phyloP scores from a whole-genome alignment of 2,329 filamentous ascomycete genomes.

The Cladophialophora immunda region DNA sequence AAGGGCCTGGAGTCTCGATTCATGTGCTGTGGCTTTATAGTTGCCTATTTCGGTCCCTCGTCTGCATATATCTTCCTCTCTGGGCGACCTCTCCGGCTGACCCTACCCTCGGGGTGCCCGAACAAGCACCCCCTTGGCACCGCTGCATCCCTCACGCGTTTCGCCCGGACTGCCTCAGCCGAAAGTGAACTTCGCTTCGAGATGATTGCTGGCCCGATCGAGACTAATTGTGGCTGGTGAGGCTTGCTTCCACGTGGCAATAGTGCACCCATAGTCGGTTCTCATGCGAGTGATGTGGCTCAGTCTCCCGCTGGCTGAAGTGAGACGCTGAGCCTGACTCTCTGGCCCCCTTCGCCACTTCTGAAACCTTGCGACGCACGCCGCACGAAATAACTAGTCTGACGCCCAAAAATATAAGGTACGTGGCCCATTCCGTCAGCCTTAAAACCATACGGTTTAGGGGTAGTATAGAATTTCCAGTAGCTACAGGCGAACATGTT shows the following conservation, averaged over 20 bases:
- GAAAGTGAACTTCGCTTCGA: conserved; percentile 27
- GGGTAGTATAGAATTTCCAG: not conserved
- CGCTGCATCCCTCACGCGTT: not conserved
- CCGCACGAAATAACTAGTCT: not conserved
- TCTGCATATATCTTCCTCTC: conserved; percentile 27
- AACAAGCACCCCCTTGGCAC: conserved; percentile 17
- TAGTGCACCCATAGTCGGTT: conserved; percentile 20
- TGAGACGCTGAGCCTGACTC: not conserved
- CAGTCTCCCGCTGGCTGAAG: conserved; percentile 14
- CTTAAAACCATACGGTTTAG: not conserved
- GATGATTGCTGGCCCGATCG: conserved; percentile 7
- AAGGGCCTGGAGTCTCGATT: conserved; percentile 14
- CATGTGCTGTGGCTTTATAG: conserved; percentile 21
- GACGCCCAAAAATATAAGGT: conserved; percentile 3
- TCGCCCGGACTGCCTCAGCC: conserved; percentile 20
- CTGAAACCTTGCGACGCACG: conserved; percentile 3
- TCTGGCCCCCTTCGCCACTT: conserved; percentile 15
- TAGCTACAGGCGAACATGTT: not conserved
- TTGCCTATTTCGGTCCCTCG: conserved; percentile 17
- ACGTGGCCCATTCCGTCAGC: not conserved
- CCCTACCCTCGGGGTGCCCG: conserved; percentile 26
- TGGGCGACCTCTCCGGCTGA: conserved; percentile 21
- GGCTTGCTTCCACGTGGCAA: conserved; percentile 31
- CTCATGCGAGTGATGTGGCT: conserved; percentile 33
- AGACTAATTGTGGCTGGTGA: conserved; percentile 23